Percentiles rank a stretch among this genome's conserved stretches.
phyloP scores from a whole-genome alignment of 2,329 filamentous ascomycete genomes.

The Triangularia setosa region DNA sequence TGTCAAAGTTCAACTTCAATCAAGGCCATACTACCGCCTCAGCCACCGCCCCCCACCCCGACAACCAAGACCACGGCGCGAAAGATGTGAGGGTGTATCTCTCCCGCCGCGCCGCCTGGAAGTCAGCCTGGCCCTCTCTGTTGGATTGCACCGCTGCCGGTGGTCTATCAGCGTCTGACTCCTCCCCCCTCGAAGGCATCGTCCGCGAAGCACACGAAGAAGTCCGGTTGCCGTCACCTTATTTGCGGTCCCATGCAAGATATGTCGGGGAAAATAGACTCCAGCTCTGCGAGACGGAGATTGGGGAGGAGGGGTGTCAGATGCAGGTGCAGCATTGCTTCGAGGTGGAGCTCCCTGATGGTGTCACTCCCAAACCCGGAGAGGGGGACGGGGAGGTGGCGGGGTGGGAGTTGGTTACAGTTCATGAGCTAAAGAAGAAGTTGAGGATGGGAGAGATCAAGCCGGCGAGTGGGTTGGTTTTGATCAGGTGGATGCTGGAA shows the following conservation, averaged over 20 bases:
- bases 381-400: neutral
- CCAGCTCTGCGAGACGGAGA: neutral
- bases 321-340: slow-evolving; percentile 3
- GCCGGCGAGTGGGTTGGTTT: neutral
- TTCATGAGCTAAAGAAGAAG: neutral
- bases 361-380: neutral
- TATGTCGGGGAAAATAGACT: neutral
- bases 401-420: neutral
- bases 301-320: slow-evolving; percentile 3
- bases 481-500: neutral
- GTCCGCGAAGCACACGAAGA: neutral
- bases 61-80: neutral
- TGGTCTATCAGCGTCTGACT: neutral
- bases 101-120: neutral
- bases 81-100: neutral
- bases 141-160: slow-evolving; percentile 1
- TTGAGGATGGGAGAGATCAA: slow-evolving; percentile 2
- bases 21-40: neutral
- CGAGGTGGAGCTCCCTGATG: neutral
- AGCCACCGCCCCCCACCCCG: neutral
- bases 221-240: neutral
- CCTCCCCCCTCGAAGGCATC: neutral
- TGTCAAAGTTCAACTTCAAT: neutral
- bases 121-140: neutral
- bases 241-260: neutral